phyloP scores from a whole-genome alignment of 495 filamentous ascomycete species.

The Cercophora sp. region DNA sequence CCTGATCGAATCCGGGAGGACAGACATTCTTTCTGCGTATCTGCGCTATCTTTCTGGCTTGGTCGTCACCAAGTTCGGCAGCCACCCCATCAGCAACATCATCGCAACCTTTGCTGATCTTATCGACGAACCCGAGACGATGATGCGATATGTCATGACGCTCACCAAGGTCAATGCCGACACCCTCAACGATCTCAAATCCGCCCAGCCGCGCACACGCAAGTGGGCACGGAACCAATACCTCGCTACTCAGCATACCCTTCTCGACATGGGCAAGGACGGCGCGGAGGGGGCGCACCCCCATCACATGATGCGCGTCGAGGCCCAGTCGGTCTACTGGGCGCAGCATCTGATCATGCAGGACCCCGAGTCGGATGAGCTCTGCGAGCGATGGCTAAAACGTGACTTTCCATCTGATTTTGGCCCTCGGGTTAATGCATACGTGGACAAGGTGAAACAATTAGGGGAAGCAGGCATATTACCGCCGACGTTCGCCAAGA shows the following conservation, averaged over 20 bases:
- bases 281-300: constrained; percentile 2
- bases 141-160: constrained; percentile 26
- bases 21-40: constrained; percentile 24
- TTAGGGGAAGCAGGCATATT: constrained; percentile 2
- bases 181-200: constrained; percentile 15
- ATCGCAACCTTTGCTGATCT: constrained; percentile 19
- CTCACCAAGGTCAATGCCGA: constrained; percentile 25
- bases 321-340: constrained; percentile 25
- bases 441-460: neutral
- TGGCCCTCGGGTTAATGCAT: constrained; percentile 7
- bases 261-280: neutral
- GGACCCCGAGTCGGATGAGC: constrained; percentile 16
- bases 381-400: constrained; percentile 21
- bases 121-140: constrained; percentile 18
- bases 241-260: constrained; percentile 22
- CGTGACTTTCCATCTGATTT: constrained; percentile 19
- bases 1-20: constrained; percentile 19
- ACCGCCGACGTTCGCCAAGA: constrained; percentile 9
- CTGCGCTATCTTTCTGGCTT: constrained; percentile 21
- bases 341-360: constrained; percentile 27
- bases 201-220: constrained; percentile 17
- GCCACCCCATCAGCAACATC: constrained; percentile 23
- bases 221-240: constrained; percentile 27
- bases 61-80: constrained; percentile 19
- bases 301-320: constrained; percentile 27